Evolutionary conservation across 139 green algal species (phyloP), one percentile per base, ranked within the genome.

Genomic region (Chlorella sp.): DNA sequence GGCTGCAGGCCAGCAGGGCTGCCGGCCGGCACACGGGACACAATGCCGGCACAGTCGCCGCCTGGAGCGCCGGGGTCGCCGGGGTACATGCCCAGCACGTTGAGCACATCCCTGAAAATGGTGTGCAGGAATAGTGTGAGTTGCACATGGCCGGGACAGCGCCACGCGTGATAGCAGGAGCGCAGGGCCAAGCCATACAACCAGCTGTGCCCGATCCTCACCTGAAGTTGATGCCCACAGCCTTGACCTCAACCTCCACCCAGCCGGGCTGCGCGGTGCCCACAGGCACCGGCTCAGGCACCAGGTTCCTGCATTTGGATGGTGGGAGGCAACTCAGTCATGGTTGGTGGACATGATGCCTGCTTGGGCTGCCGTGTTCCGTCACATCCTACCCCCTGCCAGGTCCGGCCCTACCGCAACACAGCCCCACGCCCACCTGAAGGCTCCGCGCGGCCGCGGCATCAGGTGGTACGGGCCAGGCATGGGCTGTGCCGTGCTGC

Each of bases 21-120:
- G 30, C 82, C 90, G 17, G 73, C 26, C 5, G 86, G 81, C 13
- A 85, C 78, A 1, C 56, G 62, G 16, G 85, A 70, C 74, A 95
- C 85, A 18, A 94, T 73, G n/a, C 92, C 92, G 23, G 91, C 78
- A 57, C 78, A 93, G 76, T 95, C 92, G 65, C 91, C 91, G 2
- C 92, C 92, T 0, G 91, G 91, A 13, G 82, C 47, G 0, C 83
- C 87, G 23, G 83, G 83, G 78, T 94, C 91, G 11, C 91, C 91
- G 34, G 91, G 89, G 83, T 95, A 94, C 90, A 94, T 95, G 62
- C 87, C 92, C 71, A 94, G 75, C 36, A 94, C 88, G 73, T 94
- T 94, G 38, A 94, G 90, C 47, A 94, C 91, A 74, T 94, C 91
- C 64, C 91, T 79, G 86, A 55, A 65, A 2, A 20, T 16, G 13